Evolutionary conservation across 139 green algal genomes (phyloP).

Genomic region (Picochlorum sp.): DNA sequence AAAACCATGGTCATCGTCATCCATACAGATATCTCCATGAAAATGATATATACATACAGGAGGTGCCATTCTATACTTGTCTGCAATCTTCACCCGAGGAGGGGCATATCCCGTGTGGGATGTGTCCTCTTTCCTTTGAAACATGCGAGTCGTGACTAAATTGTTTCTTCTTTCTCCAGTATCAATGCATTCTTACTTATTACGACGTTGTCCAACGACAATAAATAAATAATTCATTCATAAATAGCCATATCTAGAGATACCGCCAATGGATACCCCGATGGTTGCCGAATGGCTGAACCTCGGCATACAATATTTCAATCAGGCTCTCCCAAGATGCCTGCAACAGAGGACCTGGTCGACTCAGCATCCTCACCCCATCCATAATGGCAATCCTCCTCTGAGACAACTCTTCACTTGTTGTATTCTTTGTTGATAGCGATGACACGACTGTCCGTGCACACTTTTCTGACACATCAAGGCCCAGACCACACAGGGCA

Average conservation of each 20-base stretch:
- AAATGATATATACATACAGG: neutral
- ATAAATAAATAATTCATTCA: slow-evolving; percentile 1
- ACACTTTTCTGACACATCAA: slow-evolving; percentile 15
- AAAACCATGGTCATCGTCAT: too few species aligned
- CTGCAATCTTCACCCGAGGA: slow-evolving; percentile 5
- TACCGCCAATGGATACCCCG: slow-evolving; percentile 26
- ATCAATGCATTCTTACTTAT: neutral
- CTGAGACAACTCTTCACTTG: neutral
- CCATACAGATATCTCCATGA: too few species aligned
- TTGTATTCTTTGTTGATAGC: slow-evolving; percentile 12
- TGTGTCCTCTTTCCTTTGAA: neutral
- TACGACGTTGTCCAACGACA: neutral
- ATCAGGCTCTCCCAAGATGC: slow-evolving; percentile 35
- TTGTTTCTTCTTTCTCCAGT: neutral
- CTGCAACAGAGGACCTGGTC: slow-evolving; percentile 35
- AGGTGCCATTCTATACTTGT: slow-evolving; percentile 13
- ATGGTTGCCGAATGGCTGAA: slow-evolving; percentile 33
- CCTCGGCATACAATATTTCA: slow-evolving; percentile 36
- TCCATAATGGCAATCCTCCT: slow-evolving; percentile 29
- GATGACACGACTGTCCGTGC: slow-evolving; percentile 11
- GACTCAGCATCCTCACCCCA: slow-evolving; percentile 29
- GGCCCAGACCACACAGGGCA: slow-evolving; percentile 44
- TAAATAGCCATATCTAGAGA: neutral
- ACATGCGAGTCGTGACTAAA: too few species aligned
- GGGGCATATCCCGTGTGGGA: neutral